Evolutionary conservation across 2,329 filamentous ascomycete species (phyloP).

Genomic region (Coniella lustricola): DNA sequence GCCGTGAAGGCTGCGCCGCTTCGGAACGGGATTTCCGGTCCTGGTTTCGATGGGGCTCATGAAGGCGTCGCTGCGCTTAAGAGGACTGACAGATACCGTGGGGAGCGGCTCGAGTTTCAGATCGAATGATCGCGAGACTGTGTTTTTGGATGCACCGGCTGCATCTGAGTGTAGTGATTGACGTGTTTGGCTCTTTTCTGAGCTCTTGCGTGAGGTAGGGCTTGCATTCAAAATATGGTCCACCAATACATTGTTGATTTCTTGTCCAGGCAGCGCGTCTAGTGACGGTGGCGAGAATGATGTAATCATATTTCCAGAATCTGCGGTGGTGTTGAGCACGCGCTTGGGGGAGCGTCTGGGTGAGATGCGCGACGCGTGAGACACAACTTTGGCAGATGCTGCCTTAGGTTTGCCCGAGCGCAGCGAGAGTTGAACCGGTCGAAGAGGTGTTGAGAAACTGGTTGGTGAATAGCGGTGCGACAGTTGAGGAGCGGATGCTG

Average conservation of each 20-base stretch:
- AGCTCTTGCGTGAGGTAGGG: slow-evolving; percentile 35
- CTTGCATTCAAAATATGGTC: slow-evolving; percentile 28
- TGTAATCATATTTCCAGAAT: slow-evolving; percentile 62
- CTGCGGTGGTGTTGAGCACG: slow-evolving; percentile 61
- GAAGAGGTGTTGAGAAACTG: slow-evolving; percentile 57
- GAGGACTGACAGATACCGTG: slow-evolving; percentile 64
- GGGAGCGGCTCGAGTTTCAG: slow-evolving; percentile 36
- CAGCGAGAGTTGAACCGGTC: slow-evolving; percentile 59
- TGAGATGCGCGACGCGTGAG: slow-evolving; percentile 57
- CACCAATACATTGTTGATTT: slow-evolving; percentile 30
- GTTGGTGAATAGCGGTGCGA: slow-evolving; percentile 32
- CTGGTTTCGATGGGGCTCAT: slow-evolving; percentile 79
- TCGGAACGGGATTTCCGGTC: slow-evolving; percentile 79
- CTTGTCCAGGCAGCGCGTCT: slow-evolving; percentile 34
- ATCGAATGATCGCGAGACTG: slow-evolving; percentile 45
- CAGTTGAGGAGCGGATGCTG: slow-evolving; percentile 28
- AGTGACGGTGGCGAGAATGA: slow-evolving; percentile 36
- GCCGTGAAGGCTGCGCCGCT: slow-evolving; percentile 81
- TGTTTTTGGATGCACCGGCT: slow-evolving; percentile 44
- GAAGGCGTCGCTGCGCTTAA: slow-evolving; percentile 85
- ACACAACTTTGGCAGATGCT: slow-evolving; percentile 44
- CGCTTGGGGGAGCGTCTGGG: slow-evolving; percentile 78
- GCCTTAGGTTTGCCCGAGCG: slow-evolving; percentile 56
- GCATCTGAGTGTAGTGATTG: slow-evolving; percentile 53
- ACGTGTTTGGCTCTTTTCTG: slow-evolving; percentile 40